Percentiles rank a stretch among this genome's conserved stretches.
These are phyloP conservation scores for Pleurotus tuoliensis DNA, from an alignment of 768 basidiomycete species.

Conservation along the genomic window DNA sequence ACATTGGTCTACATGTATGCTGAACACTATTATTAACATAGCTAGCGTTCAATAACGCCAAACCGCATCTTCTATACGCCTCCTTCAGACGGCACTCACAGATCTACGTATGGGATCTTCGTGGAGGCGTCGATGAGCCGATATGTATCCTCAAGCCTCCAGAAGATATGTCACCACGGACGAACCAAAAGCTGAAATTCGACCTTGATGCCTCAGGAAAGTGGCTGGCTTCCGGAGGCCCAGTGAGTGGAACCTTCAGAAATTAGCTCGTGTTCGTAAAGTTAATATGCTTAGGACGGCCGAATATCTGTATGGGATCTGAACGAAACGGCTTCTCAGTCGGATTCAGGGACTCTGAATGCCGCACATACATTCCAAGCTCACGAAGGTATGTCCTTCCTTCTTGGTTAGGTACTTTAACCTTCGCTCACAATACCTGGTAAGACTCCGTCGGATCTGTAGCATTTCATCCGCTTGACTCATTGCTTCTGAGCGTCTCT, in stretches of 20 bases:
- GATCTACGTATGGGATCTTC: slow-evolving; percentile 79
- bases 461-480: slow-evolving; percentile 62
- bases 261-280: neutral
- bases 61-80: slow-evolving; percentile 72
- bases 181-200: slow-evolving; percentile 80
- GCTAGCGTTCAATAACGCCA: slow-evolving; percentile 75
- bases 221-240: slow-evolving; percentile 63
- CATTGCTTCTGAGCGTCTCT: slow-evolving; percentile 60
- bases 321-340: slow-evolving; percentile 8
- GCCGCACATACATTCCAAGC: slow-evolving; percentile 43
- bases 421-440: neutral
- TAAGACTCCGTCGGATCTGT: slow-evolving; percentile 74
- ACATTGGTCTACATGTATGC: neutral
- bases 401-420: neutral
- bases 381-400: slow-evolving; percentile 47
- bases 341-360: slow-evolving; percentile 11
- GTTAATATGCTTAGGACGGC: slow-evolving; percentile 42
- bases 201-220: slow-evolving; percentile 69
- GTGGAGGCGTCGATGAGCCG: slow-evolving; percentile 47
- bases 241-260: slow-evolving; percentile 40
- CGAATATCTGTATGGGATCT: slow-evolving; percentile 58
- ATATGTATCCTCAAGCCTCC: slow-evolving; percentile 30
- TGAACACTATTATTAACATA: slow-evolving; percentile 22
- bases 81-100: slow-evolving; percentile 63
- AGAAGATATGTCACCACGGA: slow-evolving; percentile 20